Conservation (phyloP, 108 stramenopile species). For the Skeletonema marinoi region DNA sequence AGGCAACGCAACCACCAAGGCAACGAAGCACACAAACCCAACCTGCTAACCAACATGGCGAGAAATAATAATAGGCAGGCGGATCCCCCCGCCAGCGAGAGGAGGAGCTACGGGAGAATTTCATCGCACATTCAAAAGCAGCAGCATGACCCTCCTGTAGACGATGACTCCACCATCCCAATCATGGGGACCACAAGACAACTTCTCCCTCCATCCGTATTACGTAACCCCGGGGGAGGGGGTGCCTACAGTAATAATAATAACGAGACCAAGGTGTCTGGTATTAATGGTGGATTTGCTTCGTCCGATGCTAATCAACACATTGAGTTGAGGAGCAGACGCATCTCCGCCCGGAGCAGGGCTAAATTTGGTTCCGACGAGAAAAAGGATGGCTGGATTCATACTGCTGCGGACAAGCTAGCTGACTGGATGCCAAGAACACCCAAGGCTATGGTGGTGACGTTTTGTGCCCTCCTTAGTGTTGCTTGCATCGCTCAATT, state of each 20-base stretch:
- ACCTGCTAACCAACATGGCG: neutral
- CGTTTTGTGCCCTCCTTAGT: neutral
- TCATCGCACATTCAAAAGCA: neutral
- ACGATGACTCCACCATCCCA: neutral
- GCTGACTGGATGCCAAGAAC: constrained; percentile 1
- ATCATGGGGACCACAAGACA: neutral
- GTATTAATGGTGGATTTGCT: neutral
- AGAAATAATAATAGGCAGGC: neutral
- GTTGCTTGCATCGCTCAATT: neutral
- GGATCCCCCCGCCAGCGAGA: neutral
- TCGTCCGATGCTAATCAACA: neutral
- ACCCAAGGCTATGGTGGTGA: neutral
- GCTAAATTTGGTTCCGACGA: neutral
- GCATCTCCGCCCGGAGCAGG: neutral
- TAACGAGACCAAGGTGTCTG: neutral
- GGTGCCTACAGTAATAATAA: neutral
- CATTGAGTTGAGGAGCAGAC: constrained; percentile 2
- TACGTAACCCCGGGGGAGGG: constrained; percentile 4
- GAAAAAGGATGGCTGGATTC: neutral
- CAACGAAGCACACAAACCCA: too few relatives aligned
- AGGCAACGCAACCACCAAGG: too few relatives aligned
- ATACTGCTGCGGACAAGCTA: neutral
- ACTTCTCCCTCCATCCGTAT: constrained; percentile 6
- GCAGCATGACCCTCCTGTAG: neutral
- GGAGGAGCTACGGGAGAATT: neutral